Percentiles rank a stretch among this genome's conserved stretches.
These are phyloP conservation scores for Tympanopsis confertula DNA, from an alignment of 2,329 filamentous ascomycete species.

Conservation along the genomic window DNA sequence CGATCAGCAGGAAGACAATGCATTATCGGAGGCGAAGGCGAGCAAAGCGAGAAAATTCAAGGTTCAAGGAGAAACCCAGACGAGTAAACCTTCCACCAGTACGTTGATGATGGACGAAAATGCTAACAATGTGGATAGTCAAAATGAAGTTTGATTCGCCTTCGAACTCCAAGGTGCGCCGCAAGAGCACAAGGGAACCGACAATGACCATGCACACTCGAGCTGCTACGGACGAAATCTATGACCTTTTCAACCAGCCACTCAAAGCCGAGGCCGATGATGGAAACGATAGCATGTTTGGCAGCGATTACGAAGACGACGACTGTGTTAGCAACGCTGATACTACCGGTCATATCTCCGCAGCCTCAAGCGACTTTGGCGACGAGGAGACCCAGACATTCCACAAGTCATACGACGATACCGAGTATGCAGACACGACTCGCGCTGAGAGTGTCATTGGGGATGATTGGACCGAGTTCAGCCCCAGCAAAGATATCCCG, in stretches of 20 bases:
- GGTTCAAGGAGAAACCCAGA: conserved; percentile 45
- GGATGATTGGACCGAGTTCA: conserved; percentile 53
- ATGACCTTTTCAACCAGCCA: conserved; percentile 55
- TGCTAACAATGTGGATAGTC: conserved; percentile 24
- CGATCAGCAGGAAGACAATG: neutral
- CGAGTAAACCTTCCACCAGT: conserved; percentile 27
- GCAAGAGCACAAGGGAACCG: conserved; percentile 46
- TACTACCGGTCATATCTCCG: conserved; percentile 44
- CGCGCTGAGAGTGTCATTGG: conserved; percentile 17
- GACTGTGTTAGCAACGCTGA: too few relatives aligned
- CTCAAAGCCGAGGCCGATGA: conserved; percentile 30
- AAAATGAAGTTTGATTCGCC: conserved; percentile 56
- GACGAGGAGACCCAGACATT: conserved; percentile 35
- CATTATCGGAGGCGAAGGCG: conserved; percentile 15
- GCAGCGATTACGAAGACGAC: conserved; percentile 39
- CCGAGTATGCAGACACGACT: conserved; percentile 11
- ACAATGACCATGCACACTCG: conserved; percentile 60
- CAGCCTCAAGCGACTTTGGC: conserved; percentile 43
- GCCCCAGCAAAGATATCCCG: conserved; percentile 39
- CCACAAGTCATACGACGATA: conserved; percentile 18
- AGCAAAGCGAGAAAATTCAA: conserved; percentile 45
- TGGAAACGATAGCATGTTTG: conserved; percentile 37
- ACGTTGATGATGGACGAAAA: neutral
- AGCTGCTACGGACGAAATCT: conserved; percentile 57
- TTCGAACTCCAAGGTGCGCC: conserved; percentile 41